phyloP scores from a whole-genome alignment of 305 asterid genomes.

The Salvia sclarea region DNA sequence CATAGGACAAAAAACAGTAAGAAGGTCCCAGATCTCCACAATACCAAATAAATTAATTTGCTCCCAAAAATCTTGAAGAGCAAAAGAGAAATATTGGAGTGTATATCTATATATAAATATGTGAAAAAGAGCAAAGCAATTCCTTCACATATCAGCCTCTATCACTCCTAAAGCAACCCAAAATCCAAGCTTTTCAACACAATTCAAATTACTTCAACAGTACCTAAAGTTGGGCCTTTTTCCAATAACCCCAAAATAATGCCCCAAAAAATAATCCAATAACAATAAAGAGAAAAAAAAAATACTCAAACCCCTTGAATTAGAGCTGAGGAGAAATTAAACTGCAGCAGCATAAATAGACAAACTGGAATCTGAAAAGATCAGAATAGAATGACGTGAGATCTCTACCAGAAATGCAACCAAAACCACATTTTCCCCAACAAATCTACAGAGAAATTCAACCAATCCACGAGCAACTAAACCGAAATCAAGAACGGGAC shows the following conservation, averaged over 20 bases:
- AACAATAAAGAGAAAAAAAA: not conserved
- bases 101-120: not conserved
- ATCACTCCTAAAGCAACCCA: constrained; percentile 29
- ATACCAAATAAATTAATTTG: constrained; percentile 42
- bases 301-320: constrained; percentile 27
- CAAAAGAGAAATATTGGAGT: constrained; percentile 11
- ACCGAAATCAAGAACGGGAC: constrained; percentile 42
- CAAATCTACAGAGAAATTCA: constrained; percentile 42
- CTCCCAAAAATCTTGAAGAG: constrained; percentile 26
- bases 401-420: constrained; percentile 54
- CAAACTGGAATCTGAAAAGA: constrained; percentile 28
- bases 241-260: not conserved
- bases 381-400: constrained; percentile 39
- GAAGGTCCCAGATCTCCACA: constrained; percentile 89
- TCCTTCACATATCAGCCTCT: constrained; percentile 30
- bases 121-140: not conserved
- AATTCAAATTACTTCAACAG: constrained; percentile 25
- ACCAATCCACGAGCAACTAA: constrained; percentile 40
- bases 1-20: constrained; percentile 82
- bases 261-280: constrained; percentile 22
- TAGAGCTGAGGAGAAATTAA: constrained; percentile 26
- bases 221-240: constrained; percentile 24
- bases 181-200: constrained; percentile 32
- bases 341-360: constrained; percentile 32
- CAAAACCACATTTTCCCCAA: constrained; percentile 45